A percentile compares a stretch with the other conserved stretches of the same genome.
Conservation (phyloP, 129 eudicot genomes). For the Chrysanthemum lavandulifolium region DNA sequence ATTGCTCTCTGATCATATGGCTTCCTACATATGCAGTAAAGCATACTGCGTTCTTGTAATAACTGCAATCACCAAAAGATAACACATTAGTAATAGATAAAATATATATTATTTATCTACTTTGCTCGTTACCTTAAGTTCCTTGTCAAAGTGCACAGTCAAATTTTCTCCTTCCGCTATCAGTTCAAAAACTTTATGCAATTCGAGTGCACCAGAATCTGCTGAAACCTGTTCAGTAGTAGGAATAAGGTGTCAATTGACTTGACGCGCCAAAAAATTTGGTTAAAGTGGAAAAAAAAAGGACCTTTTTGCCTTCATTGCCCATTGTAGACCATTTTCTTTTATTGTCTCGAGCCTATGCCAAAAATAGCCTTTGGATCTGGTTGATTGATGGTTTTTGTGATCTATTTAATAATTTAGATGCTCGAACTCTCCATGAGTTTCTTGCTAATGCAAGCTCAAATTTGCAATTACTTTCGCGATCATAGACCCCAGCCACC, state of each 20-base stretch:
- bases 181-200: constrained; percentile 85
- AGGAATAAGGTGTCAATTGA: constrained; percentile 6
- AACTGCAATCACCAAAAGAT: constrained; percentile 47
- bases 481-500: constrained; percentile 57
- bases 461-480: constrained; percentile 42
- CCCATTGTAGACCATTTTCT: constrained; percentile 67
- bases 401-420: constrained; percentile 47
- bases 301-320: constrained; percentile 82
- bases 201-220: constrained; percentile 77
- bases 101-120: background rate
- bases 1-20: constrained; percentile 81
- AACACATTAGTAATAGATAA: background rate
- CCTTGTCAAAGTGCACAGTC: constrained; percentile 61
- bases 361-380: constrained; percentile 63
- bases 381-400: constrained; percentile 75
- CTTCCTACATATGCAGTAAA: constrained; percentile 92
- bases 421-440: constrained; percentile 83
- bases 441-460: constrained; percentile 79
- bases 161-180: constrained; percentile 67
- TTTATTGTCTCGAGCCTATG: constrained; percentile 49
- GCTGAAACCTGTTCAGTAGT: constrained; percentile 54
- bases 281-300: background rate
- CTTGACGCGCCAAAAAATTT: background rate
- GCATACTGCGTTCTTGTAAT: constrained; percentile 84
- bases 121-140: constrained; percentile 64